Percentiles rank a stretch among this genome's conserved stretches.
Evolutionary conservation across 2,329 filamentous ascomycete genomes (phyloP).

Genomic region (Eurotiales sp.): DNA sequence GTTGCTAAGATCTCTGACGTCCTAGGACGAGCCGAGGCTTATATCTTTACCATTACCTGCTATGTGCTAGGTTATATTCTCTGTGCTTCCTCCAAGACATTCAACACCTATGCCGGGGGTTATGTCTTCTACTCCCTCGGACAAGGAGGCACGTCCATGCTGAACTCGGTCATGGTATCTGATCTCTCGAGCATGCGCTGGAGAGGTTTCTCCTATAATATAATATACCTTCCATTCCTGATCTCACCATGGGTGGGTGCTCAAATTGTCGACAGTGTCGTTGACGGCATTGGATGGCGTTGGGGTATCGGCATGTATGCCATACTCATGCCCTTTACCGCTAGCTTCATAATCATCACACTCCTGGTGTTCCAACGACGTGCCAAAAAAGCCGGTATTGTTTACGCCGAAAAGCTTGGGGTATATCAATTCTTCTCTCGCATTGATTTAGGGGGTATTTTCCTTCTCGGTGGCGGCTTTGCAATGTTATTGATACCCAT

Average conservation of each 20-base stretch:
- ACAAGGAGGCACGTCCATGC: conserved; percentile 37
- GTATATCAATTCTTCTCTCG: conserved; percentile 29
- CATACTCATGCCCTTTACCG: conserved; percentile 39
- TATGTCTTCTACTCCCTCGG: conserved; percentile 36
- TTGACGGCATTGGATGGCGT: conserved; percentile 41
- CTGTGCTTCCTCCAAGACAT: conserved; percentile 31
- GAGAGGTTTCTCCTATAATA: conserved; percentile 37
- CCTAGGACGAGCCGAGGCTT: conserved; percentile 38
- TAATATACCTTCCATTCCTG: conserved; percentile 39
- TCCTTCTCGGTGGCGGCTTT: conserved; percentile 49
- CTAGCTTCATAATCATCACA: conserved; percentile 34
- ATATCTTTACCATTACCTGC: conserved; percentile 30
- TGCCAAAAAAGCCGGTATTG: conserved; percentile 26
- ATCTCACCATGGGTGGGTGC: conserved; percentile 41
- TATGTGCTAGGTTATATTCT: conserved; percentile 39
- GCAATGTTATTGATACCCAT: conserved; percentile 48
- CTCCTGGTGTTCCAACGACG: conserved; percentile 36
- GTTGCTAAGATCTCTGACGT: conserved; percentile 44
- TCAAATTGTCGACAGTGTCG: conserved; percentile 39
- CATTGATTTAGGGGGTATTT: conserved; percentile 39
- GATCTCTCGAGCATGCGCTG: conserved; percentile 41
- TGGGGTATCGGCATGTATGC: conserved; percentile 46
- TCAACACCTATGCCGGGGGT: conserved; percentile 36
- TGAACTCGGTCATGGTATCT: conserved; percentile 41
- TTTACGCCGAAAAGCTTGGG: conserved; percentile 23